Conservation (phyloP, 495 filamentous ascomycete species). For the Sporormia fimetaria region DNA sequence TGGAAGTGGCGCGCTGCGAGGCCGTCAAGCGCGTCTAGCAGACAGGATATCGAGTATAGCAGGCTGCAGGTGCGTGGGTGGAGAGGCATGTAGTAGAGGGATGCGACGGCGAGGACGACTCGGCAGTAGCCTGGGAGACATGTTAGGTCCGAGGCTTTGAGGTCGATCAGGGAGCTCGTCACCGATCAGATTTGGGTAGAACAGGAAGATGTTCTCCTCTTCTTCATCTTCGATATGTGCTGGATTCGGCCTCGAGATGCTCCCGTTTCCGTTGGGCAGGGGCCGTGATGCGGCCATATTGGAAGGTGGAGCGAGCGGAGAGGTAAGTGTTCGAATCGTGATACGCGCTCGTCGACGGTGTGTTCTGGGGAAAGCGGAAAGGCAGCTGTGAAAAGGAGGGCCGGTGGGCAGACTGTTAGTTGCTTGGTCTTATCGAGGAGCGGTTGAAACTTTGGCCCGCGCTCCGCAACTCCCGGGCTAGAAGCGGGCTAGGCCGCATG, state of each 20-base stretch:
- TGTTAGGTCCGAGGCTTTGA: neutral
- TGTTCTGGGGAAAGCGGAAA: no score
- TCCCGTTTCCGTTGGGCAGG: constrained; percentile 21
- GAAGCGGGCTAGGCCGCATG: no score
- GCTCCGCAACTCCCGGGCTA: no score
- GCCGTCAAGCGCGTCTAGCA: constrained; percentile 89
- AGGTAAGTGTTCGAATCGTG: no score
- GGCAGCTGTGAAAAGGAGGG: no score
- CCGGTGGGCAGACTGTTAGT: no score
- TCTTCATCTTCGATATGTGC: constrained; percentile 27
- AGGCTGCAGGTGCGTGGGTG: constrained; percentile 88
- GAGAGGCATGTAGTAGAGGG: constrained; percentile 96
- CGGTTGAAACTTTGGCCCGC: no score
- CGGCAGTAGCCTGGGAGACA: constrained; percentile 62
- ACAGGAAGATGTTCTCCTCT: constrained; percentile 87
- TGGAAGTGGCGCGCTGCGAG: constrained; percentile 77
- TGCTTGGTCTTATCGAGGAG: no score
- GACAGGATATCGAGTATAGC: constrained; percentile 84
- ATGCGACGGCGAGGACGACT: constrained; percentile 78
- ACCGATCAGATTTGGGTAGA: constrained; percentile 92
- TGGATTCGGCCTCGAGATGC: constrained; percentile 5
- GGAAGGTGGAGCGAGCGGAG: no score
- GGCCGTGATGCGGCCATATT: constrained; percentile 11
- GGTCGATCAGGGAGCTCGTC: constrained; percentile 18
- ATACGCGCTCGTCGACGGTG: no score